These are phyloP conservation scores for Ilyonectria destructans DNA, from an alignment of 2,329 filamentous ascomycete genomes.

Conservation along the genomic window DNA sequence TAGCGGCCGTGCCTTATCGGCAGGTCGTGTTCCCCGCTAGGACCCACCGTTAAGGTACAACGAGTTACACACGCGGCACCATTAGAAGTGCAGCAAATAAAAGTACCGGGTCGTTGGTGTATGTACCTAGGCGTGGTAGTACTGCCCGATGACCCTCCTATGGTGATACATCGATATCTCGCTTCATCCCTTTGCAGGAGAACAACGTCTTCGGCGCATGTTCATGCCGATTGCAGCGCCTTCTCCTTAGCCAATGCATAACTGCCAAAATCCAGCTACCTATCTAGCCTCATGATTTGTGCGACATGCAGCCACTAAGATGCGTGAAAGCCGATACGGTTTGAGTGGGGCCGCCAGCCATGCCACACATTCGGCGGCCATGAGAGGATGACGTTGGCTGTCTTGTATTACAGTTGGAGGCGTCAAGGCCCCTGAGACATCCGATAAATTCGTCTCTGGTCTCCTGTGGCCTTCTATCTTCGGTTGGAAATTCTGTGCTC, in stretches of 20 bases:
- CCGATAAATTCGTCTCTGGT: neutral
- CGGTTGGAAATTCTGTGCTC: neutral
- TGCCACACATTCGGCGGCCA: slow-evolving; percentile 9
- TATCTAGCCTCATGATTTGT: neutral
- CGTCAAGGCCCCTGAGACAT: neutral
- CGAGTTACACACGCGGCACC: neutral
- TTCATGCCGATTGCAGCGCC: neutral
- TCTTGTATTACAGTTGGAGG: neutral
- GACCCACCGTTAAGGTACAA: neutral
- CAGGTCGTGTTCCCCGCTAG: neutral
- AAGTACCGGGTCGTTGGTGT: neutral
- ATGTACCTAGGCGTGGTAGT: neutral
- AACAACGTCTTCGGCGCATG: neutral
- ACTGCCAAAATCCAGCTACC: neutral
- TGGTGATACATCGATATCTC: neutral
- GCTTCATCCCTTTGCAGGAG: neutral
- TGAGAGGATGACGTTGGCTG: slow-evolving; percentile 21
- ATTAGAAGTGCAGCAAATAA: neutral
- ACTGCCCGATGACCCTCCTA: neutral
- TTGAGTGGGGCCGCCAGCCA: slow-evolving; percentile 20
- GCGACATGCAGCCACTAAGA: neutral
- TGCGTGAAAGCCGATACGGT: slow-evolving; percentile 10
- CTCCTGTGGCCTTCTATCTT: neutral
- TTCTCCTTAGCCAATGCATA: neutral
- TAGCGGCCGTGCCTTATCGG: slow-evolving; percentile 30